Conservation (phyloP, 805 yeast genomes). For the Metschnikowia santaceciliae region DNA sequence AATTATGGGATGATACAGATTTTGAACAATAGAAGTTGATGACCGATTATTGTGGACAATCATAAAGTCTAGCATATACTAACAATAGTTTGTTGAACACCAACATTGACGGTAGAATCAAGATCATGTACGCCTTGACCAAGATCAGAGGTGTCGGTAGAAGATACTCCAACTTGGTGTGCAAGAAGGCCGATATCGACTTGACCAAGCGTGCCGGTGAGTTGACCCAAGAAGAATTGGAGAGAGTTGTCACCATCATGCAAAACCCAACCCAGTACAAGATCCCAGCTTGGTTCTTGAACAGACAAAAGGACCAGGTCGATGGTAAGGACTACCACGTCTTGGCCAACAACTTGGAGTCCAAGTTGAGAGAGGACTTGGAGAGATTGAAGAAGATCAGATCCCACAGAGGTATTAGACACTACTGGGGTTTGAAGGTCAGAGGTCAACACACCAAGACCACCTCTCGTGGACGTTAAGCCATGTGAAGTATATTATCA, state of each 20-base stretch:
- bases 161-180: constrained; percentile 99
- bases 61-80: constrained; percentile 5
- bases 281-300: constrained; percentile 99
- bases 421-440: constrained; percentile 99
- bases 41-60: too few relatives aligned
- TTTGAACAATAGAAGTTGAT: too few relatives aligned
- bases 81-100: constrained; percentile 91
- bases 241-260: constrained; percentile 99
- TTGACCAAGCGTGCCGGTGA: constrained; percentile 99
- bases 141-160: constrained; percentile 99
- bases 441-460: constrained; percentile 99
- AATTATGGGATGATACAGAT: too few relatives aligned
- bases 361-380: constrained; percentile 99
- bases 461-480: constrained; percentile 86
- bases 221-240: constrained; percentile 99
- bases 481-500: constrained; percentile 2
- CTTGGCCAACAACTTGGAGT: constrained; percentile 98
- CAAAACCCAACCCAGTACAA: constrained; percentile 99
- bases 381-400: constrained; percentile 99
- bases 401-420: constrained; percentile 99
- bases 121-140: constrained; percentile 99
- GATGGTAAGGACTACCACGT: constrained; percentile 99
- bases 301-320: constrained; percentile 93
- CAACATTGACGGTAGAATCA: constrained; percentile 99
- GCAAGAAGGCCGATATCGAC: constrained; percentile 99